Conservation (phyloP, 2,329 filamentous ascomycete genomes). For the Cladophialophora bantiana region DNA sequence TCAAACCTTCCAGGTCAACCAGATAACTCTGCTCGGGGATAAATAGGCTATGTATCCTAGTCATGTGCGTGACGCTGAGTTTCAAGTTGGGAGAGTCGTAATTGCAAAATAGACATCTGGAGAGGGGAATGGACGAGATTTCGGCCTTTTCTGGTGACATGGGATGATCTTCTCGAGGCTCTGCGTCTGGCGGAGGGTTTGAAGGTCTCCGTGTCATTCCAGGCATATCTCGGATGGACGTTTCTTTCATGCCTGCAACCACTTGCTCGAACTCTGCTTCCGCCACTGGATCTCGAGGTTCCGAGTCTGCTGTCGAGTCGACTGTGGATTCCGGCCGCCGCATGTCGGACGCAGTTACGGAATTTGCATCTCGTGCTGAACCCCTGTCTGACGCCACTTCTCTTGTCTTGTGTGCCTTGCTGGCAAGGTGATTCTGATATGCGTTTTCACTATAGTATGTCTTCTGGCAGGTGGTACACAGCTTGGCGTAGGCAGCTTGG, state of each 20-base stretch:
- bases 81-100: conserved; percentile 76
- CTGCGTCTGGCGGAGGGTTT: conserved; percentile 49
- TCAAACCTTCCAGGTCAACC: conserved; percentile 79
- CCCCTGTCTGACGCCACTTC: conserved; percentile 57
- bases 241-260: conserved; percentile 76
- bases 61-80: conserved; percentile 89
- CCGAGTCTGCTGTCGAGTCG: conserved; percentile 48
- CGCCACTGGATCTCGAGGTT: conserved; percentile 48
- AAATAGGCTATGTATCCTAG: conserved; percentile 91
- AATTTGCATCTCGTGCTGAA: conserved; percentile 54
- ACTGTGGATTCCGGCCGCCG: conserved; percentile 12
- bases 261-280: conserved; percentile 73
- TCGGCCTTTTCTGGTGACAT: conserved; percentile 44
- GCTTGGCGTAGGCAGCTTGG: conserved; percentile 85
- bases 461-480: conserved; percentile 83
- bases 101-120: conserved; percentile 88
- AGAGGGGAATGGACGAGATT: conserved; percentile 52
- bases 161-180: conserved; percentile 46
- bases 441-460: conserved; percentile 97
- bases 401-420: conserved; percentile 83
- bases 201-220: conserved; percentile 50
- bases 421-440: conserved; percentile 88
- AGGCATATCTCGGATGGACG: conserved; percentile 62
- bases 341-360: conserved; percentile 73
- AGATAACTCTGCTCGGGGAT: conserved; percentile 88